These are phyloP conservation scores for Lomentospora prolificans DNA, from an alignment of 2,329 filamentous ascomycete species.

Conservation along the genomic window DNA sequence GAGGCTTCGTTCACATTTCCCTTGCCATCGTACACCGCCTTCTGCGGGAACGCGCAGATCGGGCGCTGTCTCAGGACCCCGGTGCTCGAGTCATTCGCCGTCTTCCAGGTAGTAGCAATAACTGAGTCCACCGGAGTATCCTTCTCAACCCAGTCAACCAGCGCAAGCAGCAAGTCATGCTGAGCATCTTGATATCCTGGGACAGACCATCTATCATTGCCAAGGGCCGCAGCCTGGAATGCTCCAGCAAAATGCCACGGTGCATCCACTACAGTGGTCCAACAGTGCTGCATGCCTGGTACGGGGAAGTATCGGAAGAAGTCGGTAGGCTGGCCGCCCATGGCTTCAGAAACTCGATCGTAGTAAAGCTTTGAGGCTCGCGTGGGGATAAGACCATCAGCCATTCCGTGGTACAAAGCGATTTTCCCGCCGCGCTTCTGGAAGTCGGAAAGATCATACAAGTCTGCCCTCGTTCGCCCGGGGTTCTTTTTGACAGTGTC, in stretches of 20 bases:
- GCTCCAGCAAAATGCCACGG: slow-evolving; percentile 25
- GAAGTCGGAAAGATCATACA: slow-evolving; percentile 21
- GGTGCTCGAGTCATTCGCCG: slow-evolving; percentile 15
- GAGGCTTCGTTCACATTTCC: slow-evolving; percentile 6
- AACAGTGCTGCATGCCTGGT: slow-evolving; percentile 42
- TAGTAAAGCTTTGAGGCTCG: slow-evolving; percentile 23
- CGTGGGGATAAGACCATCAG: slow-evolving; percentile 25
- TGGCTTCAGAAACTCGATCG: slow-evolving; percentile 21
- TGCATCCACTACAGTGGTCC: slow-evolving; percentile 18
- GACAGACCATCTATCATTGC: slow-evolving; percentile 20
- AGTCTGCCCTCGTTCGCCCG: slow-evolving; percentile 16
- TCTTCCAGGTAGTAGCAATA: slow-evolving; percentile 25
- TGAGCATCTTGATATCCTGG: slow-evolving; percentile 24
- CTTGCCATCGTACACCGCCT: slow-evolving; percentile 7
- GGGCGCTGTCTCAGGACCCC: slow-evolving; percentile 33
- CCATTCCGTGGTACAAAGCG: slow-evolving; percentile 30
- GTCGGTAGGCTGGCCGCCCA: slow-evolving; percentile 23
- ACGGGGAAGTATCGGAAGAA: slow-evolving; percentile 42
- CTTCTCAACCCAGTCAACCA: slow-evolving; percentile 28
- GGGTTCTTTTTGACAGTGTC: slow-evolving; percentile 14
- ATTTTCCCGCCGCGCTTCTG: slow-evolving; percentile 27
- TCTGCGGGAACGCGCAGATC: slow-evolving; percentile 30
- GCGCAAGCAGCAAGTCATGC: slow-evolving; percentile 24
- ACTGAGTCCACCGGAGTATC: slow-evolving; percentile 20
- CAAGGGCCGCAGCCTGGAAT: slow-evolving; percentile 17